These are phyloP conservation scores for Hanseniaspora singularis DNA, from an alignment of 805 yeast species.

Conservation along the genomic window DNA sequence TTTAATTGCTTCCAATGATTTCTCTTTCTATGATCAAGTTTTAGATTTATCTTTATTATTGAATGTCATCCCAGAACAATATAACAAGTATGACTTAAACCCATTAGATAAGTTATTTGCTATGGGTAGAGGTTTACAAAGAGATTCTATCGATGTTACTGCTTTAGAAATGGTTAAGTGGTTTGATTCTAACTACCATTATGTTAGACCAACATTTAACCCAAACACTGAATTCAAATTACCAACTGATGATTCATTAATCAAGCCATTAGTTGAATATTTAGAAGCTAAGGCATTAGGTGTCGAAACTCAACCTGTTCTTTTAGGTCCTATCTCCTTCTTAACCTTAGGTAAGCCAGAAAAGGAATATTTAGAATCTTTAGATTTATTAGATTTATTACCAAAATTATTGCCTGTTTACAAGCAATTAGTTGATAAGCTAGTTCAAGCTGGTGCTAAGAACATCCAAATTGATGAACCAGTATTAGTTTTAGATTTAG, in stretches of 20 bases:
- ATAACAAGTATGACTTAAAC: constrained; percentile 79
- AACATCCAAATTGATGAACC: constrained; percentile 97
- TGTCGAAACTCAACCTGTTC: constrained; percentile 92
- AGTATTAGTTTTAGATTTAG: constrained; percentile 84
- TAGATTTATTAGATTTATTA: constrained; percentile 83
- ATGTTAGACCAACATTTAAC: constrained; percentile 98
- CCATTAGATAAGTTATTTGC: constrained; percentile 90
- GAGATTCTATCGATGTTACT: constrained; percentile 93
- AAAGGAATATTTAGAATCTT: constrained; percentile 79
- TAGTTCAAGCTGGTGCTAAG: constrained; percentile 88
- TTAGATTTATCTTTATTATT: constrained; percentile 82
- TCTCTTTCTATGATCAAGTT: constrained; percentile 96
- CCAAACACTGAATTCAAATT: constrained; percentile 91
- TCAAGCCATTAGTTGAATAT: constrained; percentile 91
- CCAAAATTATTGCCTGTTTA: constrained; percentile 88
- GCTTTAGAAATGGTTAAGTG: constrained; percentile 99
- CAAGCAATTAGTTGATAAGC: constrained; percentile 75
- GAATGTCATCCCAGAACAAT: constrained; percentile 95
- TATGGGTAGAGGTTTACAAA: constrained; percentile 99
- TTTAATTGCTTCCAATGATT: constrained; percentile 92
- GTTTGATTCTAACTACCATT: constrained; percentile 99
- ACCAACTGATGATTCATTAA: constrained; percentile 46
- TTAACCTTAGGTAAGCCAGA: constrained; percentile 94
- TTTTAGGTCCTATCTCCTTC: constrained; percentile 94
- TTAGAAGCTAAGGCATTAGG: constrained; percentile 96